phyloP scores from a whole-genome alignment of 805 yeast genomes.

The Wickerhamomyces queroliae region DNA sequence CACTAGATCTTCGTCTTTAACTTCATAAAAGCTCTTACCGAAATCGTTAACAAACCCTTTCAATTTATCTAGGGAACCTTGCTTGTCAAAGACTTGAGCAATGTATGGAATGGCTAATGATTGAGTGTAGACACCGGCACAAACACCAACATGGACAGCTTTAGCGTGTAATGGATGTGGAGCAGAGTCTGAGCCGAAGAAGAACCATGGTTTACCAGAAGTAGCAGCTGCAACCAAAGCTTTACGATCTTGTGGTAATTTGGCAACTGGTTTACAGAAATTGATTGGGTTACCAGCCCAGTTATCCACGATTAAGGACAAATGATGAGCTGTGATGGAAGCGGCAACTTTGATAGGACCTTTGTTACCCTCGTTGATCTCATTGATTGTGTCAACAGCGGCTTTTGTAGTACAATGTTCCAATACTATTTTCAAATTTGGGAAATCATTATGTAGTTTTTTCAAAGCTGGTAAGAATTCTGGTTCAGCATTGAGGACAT shows the following conservation, averaged over 20 bases:
- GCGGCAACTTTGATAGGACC: constrained; percentile 68
- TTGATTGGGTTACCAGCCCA: constrained; percentile 97
- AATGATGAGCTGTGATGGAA: constrained; percentile 93
- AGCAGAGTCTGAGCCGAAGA: constrained; percentile 97
- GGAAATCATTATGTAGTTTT: constrained; percentile 77
- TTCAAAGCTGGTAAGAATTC: constrained; percentile 83
- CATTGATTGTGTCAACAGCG: constrained; percentile 73
- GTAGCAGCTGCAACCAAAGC: constrained; percentile 86
- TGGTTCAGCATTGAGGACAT: constrained; percentile 91
- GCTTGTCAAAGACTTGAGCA: constrained; percentile 77
- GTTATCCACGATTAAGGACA: constrained; percentile 79
- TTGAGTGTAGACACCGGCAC: constrained; percentile 98
- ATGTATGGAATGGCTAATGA: constrained; percentile 73
- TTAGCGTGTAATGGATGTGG: constrained; percentile 88
- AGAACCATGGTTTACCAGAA: constrained; percentile 86
- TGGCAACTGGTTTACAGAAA: constrained; percentile 97
- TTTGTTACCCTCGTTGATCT: constrained; percentile 45
- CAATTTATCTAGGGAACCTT: constrained; percentile 57
- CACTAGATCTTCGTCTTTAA: constrained; percentile 39
- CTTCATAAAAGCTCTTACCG: constrained; percentile 67
- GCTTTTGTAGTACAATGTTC: constrained; percentile 94
- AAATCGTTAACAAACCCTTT: constrained; percentile 69
- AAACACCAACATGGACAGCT: constrained; percentile 72
- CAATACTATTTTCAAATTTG: constrained; percentile 75
- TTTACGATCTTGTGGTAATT: constrained; percentile 75